Percentiles rank a stretch among this genome's conserved stretches.
Evolutionary conservation across 495 filamentous ascomycete genomes (phyloP).

Genomic region (Penicillium samsonianum): DNA sequence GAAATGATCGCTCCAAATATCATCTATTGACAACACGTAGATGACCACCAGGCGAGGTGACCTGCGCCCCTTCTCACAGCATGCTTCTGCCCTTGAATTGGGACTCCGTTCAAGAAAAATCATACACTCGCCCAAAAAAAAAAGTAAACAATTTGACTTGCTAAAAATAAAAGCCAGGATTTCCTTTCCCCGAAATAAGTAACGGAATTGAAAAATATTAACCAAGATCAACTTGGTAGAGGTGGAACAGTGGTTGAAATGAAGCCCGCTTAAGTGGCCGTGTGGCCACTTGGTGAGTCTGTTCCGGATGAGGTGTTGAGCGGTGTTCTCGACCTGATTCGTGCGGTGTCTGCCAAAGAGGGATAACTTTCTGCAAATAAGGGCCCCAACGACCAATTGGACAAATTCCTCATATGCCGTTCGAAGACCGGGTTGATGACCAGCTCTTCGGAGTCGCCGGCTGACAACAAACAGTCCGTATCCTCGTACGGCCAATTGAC

Average conservation of each 20-base stretch:
- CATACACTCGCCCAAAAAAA: not conserved
- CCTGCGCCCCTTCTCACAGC: not conserved
- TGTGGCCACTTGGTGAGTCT: not conserved
- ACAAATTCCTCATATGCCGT: conserved; percentile 63
- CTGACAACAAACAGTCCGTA: conserved; percentile 58
- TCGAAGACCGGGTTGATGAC: conserved; percentile 81
- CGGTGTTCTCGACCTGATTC: conserved; percentile 33
- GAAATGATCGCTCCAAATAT: not conserved
- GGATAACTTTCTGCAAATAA: conserved; percentile 67
- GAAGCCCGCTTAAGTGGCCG: not conserved
- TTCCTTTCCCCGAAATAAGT: not conserved
- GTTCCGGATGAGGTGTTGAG: conserved; percentile 6
- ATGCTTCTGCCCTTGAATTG: not conserved
- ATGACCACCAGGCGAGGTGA: not conserved
- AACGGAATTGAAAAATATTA: not conserved
- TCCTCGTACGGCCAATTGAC: conserved; percentile 80
- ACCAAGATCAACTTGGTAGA: conserved; percentile 16
- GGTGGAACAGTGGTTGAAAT: not conserved
- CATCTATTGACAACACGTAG: not conserved
- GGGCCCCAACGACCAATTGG: conserved; percentile 77
- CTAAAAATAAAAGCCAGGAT: not conserved
- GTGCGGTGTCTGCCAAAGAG: conserved; percentile 53
- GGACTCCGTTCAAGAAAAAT: not conserved
- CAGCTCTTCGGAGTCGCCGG: conserved; percentile 57
- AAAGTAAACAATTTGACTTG: not conserved